These are phyloP conservation scores for Sphaerulina vaccinii DNA, from an alignment of 2,329 filamentous ascomycete species.

Conservation along the genomic window DNA sequence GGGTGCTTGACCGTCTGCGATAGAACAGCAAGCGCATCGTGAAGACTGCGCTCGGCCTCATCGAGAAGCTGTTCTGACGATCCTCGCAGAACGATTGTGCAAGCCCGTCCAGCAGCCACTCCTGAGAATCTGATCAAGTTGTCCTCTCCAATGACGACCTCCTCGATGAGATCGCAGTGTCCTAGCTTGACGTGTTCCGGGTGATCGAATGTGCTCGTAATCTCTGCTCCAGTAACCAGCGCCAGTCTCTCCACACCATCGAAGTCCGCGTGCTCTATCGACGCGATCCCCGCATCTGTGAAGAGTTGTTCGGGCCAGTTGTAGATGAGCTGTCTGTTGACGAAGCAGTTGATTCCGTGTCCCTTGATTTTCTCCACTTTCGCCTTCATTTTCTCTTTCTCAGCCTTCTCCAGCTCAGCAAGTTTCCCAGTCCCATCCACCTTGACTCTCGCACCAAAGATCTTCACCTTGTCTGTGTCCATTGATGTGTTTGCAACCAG, in stretches of 20 bases:
- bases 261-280: conserved; percentile 98
- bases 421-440: conserved; percentile 94
- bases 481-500: conserved; percentile 96
- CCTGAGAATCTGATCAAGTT: conserved; percentile 97
- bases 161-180: conserved; percentile 91
- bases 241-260: conserved; percentile 95
- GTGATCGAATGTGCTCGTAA: conserved; percentile 96
- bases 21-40: conserved; percentile 92
- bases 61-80: conserved; percentile 96
- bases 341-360: conserved; percentile 99
- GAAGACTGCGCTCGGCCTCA: conserved; percentile 91
- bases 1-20: conserved; percentile 96
- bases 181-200: conserved; percentile 96
- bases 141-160: conserved; percentile 97
- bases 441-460: conserved; percentile 96
- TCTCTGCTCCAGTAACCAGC: conserved; percentile 94
- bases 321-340: conserved; percentile 98
- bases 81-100: conserved; percentile 93
- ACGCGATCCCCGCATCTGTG: conserved; percentile 94
- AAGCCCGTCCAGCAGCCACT: conserved; percentile 88
- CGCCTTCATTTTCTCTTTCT: conserved; percentile 98
- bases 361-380: conserved; percentile 99
- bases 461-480: conserved; percentile 99
- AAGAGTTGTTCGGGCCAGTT: conserved; percentile 99
- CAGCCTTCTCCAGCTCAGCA: conserved; percentile 96